Percentiles rank a stretch among this genome's conserved stretches.
These are phyloP conservation scores for Oryza glaberrima DNA, from an alignment of 176 grass and related monocot species.

Conservation along the genomic window DNA sequence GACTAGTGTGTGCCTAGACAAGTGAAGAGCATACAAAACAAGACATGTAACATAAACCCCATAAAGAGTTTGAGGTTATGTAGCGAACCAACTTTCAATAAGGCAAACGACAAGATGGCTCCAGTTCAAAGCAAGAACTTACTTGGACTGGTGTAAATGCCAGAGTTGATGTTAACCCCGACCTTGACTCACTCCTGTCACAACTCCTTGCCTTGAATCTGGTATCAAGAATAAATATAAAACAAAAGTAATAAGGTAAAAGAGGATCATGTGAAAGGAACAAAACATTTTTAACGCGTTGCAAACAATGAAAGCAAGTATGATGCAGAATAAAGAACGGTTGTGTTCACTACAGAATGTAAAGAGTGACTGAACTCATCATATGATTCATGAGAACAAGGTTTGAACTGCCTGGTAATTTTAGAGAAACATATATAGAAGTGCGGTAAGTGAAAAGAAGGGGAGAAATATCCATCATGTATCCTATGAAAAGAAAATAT, in stretches of 20 bases:
- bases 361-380: background rate
- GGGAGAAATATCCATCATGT: background rate
- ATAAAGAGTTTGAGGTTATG: background rate
- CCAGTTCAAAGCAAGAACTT: conserved; percentile 28
- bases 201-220: conserved; percentile 63
- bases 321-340: background rate
- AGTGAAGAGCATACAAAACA: background rate
- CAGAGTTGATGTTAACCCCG: conserved; percentile 65
- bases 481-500: background rate
- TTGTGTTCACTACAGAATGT: background rate
- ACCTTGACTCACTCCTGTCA: conserved; percentile 51
- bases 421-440: background rate
- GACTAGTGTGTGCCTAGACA: background rate
- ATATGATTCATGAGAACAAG: background rate
- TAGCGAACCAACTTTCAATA: background rate
- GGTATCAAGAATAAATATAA: conserved; percentile 13
- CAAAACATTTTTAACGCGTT: background rate
- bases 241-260: background rate
- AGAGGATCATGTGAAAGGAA: background rate
- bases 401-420: background rate
- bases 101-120: background rate
- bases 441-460: background rate
- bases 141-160: conserved; percentile 69
- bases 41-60: background rate
- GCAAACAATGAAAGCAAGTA: background rate